phyloP scores from a whole-genome alignment of 1,139 yeast species.

The Groenewaldozyma sp. region DNA sequence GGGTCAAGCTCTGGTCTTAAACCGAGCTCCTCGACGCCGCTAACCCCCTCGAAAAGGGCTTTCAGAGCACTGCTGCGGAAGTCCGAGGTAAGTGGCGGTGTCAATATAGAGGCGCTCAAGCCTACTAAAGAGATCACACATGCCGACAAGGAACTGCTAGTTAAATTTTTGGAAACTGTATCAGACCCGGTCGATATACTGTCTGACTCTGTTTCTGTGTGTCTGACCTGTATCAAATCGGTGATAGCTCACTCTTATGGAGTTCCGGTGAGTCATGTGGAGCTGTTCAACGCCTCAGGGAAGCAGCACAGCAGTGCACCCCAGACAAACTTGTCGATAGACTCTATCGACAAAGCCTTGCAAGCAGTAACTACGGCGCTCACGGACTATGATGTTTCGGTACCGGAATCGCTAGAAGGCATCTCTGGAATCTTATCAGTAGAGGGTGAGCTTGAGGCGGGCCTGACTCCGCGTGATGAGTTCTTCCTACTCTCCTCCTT shows the following conservation, averaged over 20 bases:
- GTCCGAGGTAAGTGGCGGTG: background rate
- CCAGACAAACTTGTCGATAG: slow-evolving; percentile 5
- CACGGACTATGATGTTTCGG: slow-evolving; percentile 26
- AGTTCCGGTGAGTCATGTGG: slow-evolving; percentile 22
- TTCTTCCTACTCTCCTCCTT: slow-evolving; percentile 41
- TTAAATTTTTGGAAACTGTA: slow-evolving; percentile 28
- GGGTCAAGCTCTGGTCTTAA: background rate
- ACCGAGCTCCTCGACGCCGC: background rate
- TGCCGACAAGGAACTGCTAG: slow-evolving; percentile 30
- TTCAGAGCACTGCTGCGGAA: too few species aligned
- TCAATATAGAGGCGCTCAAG: slow-evolving; percentile 8
- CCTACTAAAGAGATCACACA: slow-evolving; percentile 30
- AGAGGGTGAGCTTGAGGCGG: slow-evolving; percentile 11
- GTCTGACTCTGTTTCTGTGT: slow-evolving; percentile 27
- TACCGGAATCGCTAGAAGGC: slow-evolving; percentile 17
- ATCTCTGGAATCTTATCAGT: slow-evolving; percentile 4
- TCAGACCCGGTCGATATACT: slow-evolving; percentile 29
- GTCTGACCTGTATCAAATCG: slow-evolving; percentile 28
- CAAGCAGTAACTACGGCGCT: slow-evolving; percentile 26
- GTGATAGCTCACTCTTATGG: slow-evolving; percentile 36
- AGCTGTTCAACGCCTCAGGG: background rate
- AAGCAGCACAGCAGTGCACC: background rate
- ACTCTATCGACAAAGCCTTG: slow-evolving; percentile 26
- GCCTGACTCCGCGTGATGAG: slow-evolving; percentile 39
- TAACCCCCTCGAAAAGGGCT: background rate